Evolutionary conservation across 192 early-diverging fungal species (phyloP).

Genomic region (Podila verticillata): DNA sequence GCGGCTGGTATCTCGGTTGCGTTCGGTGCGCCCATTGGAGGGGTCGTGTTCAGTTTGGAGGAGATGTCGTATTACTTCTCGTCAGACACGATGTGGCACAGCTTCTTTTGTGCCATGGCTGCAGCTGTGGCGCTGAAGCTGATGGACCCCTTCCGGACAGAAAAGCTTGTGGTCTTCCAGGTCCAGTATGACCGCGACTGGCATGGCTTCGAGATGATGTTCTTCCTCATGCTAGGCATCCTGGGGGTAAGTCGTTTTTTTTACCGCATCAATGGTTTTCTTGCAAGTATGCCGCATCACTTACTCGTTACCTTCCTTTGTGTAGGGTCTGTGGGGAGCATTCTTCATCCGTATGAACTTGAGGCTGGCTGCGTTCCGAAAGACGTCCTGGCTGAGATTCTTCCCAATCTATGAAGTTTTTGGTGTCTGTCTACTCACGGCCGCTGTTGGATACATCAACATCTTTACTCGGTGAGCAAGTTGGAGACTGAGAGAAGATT

Average conservation of each 20-base stretch:
- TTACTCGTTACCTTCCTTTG: background rate
- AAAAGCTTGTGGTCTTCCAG: constrained; percentile 88
- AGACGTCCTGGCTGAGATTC: constrained; percentile 71
- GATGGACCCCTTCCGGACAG: constrained; percentile 81
- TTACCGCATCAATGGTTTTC: background rate
- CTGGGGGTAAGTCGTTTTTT: constrained; percentile 70
- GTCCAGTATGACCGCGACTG: constrained; percentile 90
- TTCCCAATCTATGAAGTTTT: constrained; percentile 83
- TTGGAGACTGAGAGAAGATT: background rate
- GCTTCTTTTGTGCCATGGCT: constrained; percentile 93
- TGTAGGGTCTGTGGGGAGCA: constrained; percentile 86
- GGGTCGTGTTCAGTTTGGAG: constrained; percentile 93
- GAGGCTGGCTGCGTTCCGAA: constrained; percentile 75
- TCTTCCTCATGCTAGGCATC: constrained; percentile 84
- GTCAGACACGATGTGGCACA: constrained; percentile 93
- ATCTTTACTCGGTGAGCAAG: constrained; percentile 75
- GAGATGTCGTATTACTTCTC: constrained; percentile 95
- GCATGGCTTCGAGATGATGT: constrained; percentile 92
- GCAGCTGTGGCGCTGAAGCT: constrained; percentile 85
- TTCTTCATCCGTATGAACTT: constrained; percentile 80
- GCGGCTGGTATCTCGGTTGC: constrained; percentile 95
- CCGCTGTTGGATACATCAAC: constrained; percentile 79
- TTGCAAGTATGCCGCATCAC: background rate
- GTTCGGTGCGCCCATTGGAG: constrained; percentile 97
- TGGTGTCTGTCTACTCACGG: constrained; percentile 75